Percentiles rank a stretch among this genome's conserved stretches.
phyloP scores from a whole-genome alignment of 1,284 basidiomycete genomes.

The Moesziomyces sp. region DNA sequence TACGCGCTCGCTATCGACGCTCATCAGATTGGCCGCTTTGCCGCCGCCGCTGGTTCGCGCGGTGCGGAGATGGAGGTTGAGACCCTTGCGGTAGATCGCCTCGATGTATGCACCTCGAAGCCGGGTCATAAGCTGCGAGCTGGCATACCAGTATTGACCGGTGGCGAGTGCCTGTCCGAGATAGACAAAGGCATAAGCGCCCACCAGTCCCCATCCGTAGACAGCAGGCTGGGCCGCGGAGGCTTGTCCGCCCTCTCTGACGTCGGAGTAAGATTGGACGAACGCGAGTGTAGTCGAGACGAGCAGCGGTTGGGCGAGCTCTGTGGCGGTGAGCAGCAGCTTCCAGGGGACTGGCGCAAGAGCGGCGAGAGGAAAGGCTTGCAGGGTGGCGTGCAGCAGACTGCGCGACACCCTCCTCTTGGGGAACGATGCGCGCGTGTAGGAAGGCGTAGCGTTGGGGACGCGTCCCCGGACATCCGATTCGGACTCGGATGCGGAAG shows the following conservation, averaged over 20 bases:
- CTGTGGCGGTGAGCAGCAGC: constrained; percentile 39
- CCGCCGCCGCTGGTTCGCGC: constrained; percentile 55
- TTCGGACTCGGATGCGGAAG: constrained; percentile 1
- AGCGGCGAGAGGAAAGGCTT: constrained; percentile 41
- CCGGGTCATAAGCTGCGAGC: constrained; percentile 47
- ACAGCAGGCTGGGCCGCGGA: constrained; percentile 37
- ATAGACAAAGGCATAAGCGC: constrained; percentile 59
- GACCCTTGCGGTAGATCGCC: constrained; percentile 57
- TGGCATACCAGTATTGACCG: constrained; percentile 49
- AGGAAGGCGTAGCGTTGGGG: background rate
- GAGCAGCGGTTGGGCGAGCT: constrained; percentile 55
- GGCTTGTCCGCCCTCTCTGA: constrained; percentile 9
- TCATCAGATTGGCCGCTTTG: constrained; percentile 59
- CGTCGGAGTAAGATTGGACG: constrained; percentile 40
- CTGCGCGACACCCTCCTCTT: constrained; percentile 12
- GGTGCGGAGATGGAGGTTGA: constrained; percentile 51
- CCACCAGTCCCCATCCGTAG: constrained; percentile 61
- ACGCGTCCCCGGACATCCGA: background rate
- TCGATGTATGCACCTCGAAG: constrained; percentile 57
- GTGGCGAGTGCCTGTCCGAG: constrained; percentile 46
- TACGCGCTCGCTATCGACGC: constrained; percentile 62
- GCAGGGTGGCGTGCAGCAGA: constrained; percentile 41
- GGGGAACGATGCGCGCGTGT: constrained; percentile 18
- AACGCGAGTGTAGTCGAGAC: constrained; percentile 56
- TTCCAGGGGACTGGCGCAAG: constrained; percentile 53